Conservation (phyloP, 2,329 filamentous ascomycete species). For the Monosporascus cannonballus region DNA sequence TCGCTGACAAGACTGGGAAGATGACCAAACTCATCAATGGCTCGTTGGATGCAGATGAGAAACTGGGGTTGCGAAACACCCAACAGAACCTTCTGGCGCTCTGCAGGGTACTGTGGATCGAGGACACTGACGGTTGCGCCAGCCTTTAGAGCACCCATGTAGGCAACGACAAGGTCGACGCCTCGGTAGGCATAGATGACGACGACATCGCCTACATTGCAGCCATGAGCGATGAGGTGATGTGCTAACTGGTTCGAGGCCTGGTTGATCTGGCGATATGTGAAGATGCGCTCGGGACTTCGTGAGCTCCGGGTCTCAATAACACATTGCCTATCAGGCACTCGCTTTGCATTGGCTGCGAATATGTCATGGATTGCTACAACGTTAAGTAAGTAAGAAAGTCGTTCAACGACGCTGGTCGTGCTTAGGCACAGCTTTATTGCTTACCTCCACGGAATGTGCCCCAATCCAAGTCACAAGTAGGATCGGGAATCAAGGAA, state of each 20-base stretch:
- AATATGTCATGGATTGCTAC: constrained; percentile 70
- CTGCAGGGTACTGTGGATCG: constrained; percentile 77
- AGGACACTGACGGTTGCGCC: constrained; percentile 62
- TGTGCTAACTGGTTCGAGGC: constrained; percentile 75
- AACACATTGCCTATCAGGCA: constrained; percentile 55
- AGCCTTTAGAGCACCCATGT: constrained; percentile 69
- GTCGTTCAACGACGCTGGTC: too few species aligned
- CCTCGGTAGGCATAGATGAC: constrained; percentile 86
- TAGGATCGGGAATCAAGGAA: constrained; percentile 69
- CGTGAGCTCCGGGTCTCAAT: constrained; percentile 39
- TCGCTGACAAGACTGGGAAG: constrained; percentile 2
- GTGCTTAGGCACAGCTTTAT: too few species aligned
- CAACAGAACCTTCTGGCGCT: constrained; percentile 74
- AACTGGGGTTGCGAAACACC: constrained; percentile 70
- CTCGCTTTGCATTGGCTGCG: constrained; percentile 54
- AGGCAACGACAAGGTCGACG: constrained; percentile 60
- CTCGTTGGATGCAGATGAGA: constrained; percentile 54
- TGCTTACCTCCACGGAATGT: too few species aligned
- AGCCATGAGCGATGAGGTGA: constrained; percentile 67
- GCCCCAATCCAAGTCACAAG: constrained; percentile 60
- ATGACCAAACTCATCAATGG: constrained; percentile 50
- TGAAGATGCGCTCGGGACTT: constrained; percentile 61
- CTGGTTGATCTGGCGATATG: constrained; percentile 81
- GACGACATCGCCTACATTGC: constrained; percentile 77
- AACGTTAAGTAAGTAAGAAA: too few species aligned